Evolutionary conservation across 2,329 filamentous ascomycete species (phyloP).

Genomic region (Chaetoscypha palmicola): DNA sequence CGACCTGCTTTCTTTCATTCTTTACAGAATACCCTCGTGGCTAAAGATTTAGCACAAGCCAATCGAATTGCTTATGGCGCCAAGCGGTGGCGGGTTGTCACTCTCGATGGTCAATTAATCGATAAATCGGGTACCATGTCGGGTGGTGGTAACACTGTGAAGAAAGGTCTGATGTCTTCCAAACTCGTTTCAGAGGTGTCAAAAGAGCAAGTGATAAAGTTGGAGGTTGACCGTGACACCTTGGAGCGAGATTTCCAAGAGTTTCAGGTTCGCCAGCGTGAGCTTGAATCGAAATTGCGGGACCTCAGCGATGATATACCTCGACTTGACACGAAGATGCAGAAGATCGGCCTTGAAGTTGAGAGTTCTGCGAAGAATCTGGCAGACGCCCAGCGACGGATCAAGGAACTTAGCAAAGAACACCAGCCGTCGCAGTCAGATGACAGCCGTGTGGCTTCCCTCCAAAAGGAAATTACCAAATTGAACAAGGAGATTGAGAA

Average conservation of each 20-base stretch:
- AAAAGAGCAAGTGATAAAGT: conserved; percentile 80
- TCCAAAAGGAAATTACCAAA: conserved; percentile 72
- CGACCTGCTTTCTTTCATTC: conserved; percentile 90
- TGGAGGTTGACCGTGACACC: conserved; percentile 79
- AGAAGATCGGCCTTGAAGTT: conserved; percentile 83
- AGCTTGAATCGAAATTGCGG: conserved; percentile 67
- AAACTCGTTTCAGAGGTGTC: conserved; percentile 83
- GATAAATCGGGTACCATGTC: conserved; percentile 99
- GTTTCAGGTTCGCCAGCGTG: conserved; percentile 77
- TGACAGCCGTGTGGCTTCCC: conserved; percentile 60
- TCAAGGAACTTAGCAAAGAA: conserved; percentile 76
- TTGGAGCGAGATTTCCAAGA: conserved; percentile 76
- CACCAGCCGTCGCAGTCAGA: conserved; percentile 76
- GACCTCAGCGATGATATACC: conserved; percentile 74
- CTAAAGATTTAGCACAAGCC: conserved; percentile 86
- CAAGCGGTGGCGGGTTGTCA: conserved; percentile 92
- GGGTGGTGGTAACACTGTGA: conserved; percentile 85
- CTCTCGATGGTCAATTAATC: conserved; percentile 88
- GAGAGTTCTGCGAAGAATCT: conserved; percentile 82
- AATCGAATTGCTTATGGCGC: conserved; percentile 95
- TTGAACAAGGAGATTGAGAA: conserved; percentile 73
- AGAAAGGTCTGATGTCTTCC: conserved; percentile 92
- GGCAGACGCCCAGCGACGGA: conserved; percentile 72
- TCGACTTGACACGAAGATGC: conserved; percentile 78
- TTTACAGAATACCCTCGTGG: conserved; percentile 90